Conservation (phyloP, 371 early-diverging fungal genomes). For the Syncephalis plumigaleata region DNA sequence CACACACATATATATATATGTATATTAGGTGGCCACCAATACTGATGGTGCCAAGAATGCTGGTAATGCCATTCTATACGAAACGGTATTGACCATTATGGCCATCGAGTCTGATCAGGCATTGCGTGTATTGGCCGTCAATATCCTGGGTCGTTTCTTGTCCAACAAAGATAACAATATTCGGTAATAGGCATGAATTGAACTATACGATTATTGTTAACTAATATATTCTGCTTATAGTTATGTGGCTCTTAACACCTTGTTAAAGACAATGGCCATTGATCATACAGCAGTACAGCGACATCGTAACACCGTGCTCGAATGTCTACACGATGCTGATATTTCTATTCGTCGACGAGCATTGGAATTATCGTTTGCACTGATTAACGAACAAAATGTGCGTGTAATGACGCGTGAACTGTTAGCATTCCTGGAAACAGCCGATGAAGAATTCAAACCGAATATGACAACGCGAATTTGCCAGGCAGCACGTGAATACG, state of each 20-base stretch:
- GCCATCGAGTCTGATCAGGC: constrained; percentile 82
- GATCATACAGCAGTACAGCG: constrained; percentile 92
- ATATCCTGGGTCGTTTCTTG: constrained; percentile 90
- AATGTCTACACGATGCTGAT: constrained; percentile 89
- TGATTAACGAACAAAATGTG: constrained; percentile 82
- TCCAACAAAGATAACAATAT: constrained; percentile 93
- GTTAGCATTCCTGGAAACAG: constrained; percentile 76
- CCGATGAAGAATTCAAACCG: constrained; percentile 80
- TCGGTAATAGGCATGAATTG: constrained; percentile 33
- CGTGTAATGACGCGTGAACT: constrained; percentile 87
- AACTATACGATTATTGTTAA: too few species aligned
- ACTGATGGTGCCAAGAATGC: constrained; percentile 91
- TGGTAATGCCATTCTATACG: constrained; percentile 92
- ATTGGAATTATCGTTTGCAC: constrained; percentile 84
- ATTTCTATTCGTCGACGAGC: constrained; percentile 94
- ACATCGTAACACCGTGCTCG: constrained; percentile 87
- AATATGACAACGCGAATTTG: constrained; percentile 79
- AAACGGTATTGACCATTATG: constrained; percentile 91
- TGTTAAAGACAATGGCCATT: constrained; percentile 72
- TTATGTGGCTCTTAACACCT: constrained; percentile 88
- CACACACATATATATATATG: not conserved
- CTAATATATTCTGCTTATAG: too few species aligned
- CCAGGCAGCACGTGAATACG: constrained; percentile 69
- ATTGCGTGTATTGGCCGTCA: constrained; percentile 87
- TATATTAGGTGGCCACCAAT: constrained; percentile 67